Conservation (phyloP, 192 early-diverging fungal species). For the Coemansia sp. region DNA sequence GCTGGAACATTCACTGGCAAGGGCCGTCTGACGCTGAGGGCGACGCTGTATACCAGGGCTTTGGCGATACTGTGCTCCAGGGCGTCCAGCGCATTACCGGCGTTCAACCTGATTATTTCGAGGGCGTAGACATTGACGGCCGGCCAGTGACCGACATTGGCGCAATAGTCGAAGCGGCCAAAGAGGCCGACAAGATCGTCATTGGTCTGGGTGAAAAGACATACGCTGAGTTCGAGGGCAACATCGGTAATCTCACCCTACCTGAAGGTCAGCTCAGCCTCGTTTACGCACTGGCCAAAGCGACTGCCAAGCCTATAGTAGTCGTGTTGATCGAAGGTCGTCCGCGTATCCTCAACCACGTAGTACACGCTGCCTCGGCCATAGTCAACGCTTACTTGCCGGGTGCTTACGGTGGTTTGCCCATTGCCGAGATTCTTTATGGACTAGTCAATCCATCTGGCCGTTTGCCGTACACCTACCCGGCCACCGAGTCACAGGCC, state of each 20-base stretch:
- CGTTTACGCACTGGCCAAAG: conserved; percentile 25
- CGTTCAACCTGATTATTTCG: conserved; percentile 15
- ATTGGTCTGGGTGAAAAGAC: conserved; percentile 61
- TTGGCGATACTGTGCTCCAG: conserved; percentile 40
- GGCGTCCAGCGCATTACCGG: conserved; percentile 44
- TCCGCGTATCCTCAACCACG: conserved; percentile 55
- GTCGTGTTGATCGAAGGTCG: conserved; percentile 62
- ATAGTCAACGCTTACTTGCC: conserved; percentile 63
- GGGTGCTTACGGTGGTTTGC: conserved; percentile 63
- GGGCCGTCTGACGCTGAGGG: conserved; percentile 51
- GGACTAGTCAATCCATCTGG: conserved; percentile 64
- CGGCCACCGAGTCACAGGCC: conserved; percentile 48
- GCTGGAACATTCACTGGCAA: conserved; percentile 70
- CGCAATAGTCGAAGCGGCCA: conserved; percentile 23
- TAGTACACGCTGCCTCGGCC: conserved; percentile 50
- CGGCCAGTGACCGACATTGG: conserved; percentile 50
- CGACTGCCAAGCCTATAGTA: conserved; percentile 43
- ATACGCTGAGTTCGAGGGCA: conserved; percentile 63
- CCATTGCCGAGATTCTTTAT: conserved; percentile 62
- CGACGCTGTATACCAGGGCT: conserved; percentile 51
- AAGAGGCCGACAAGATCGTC: conserved; percentile 58
- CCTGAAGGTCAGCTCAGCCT: conserved; percentile 54
- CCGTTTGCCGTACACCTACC: conserved; percentile 63
- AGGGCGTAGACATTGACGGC: conserved; percentile 59
- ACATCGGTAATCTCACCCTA: conserved; percentile 55